Base-by-base conservation (phyloP, 805 yeast species). In the Wickerhamiella occidentalis region DNA sequence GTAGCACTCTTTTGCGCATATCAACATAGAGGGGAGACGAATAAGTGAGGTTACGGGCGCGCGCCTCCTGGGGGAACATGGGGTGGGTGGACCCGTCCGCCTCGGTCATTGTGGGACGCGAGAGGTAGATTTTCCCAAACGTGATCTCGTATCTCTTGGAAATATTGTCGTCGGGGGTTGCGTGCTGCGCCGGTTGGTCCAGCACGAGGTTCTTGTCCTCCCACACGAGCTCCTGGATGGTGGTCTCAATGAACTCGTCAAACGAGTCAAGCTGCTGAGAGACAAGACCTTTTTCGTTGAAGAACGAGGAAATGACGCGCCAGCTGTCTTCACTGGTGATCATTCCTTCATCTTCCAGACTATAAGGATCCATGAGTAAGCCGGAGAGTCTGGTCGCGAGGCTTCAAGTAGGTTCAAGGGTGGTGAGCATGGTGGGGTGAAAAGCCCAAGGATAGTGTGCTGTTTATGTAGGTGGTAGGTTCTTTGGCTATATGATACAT, bases 21-120 rank as follows among this genome's bases (percentile, higher is more conserved):
- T 92, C 97, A 23, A 92, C 96, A 61, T 92, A 92, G 47, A 92
- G 74, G 35, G 97, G 96, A 28, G 96, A 85, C 3, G 96, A 85
- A 65, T 92, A 92, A 0, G 99, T 92, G 69, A 92, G 74, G 65
- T 92, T 92, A 69, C 99, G 80, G 56, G 92, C 74, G 60, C 99
- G 78, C 6, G 98, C 97, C 67, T 92, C 99, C 68, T 94, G 98
- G 9, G 99, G 98, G 63, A 85, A 85, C 80, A 92, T 79, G 12
- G 95, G 94, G 61, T 87, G 90, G n/a, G 97, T 90, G n/a, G 95
- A 87, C 71, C 99, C 99, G 70, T 92, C 99, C 15, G 97, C 95
- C 71, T 92, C 99, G 18, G 97, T 94, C 77, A 92, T 95, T 45
- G 95, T 86, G 42, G 99, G 99, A 61, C 88, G 84, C 22, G 97